A percentile compares a stretch with the other conserved stretches of the same genome.
Conservation (phyloP, 2,329 filamentous ascomycete genomes). For the Coniochaeta sp. region DNA sequence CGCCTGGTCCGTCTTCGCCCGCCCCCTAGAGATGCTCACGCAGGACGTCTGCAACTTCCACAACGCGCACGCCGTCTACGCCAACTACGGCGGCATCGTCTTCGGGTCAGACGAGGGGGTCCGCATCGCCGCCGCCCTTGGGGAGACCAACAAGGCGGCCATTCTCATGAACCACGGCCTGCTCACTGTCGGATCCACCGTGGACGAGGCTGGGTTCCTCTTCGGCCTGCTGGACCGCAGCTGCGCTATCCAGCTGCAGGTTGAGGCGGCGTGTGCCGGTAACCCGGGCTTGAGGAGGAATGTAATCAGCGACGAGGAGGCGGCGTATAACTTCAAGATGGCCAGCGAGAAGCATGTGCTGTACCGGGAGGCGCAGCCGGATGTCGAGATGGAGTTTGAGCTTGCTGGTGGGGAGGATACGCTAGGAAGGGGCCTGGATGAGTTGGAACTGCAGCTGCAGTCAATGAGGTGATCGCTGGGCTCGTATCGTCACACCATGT, state of each 20-base stretch:
- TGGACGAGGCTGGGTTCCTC: conserved; percentile 67
- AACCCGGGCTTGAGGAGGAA: conserved; percentile 30
- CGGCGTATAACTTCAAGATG: conserved; percentile 32
- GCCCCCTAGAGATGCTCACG: conserved; percentile 61
- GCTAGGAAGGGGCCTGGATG: neutral
- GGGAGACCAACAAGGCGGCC: conserved; percentile 47
- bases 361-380: conserved; percentile 36
- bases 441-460: neutral
- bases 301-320: conserved; percentile 29
- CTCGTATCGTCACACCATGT: neutral
- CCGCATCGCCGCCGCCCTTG: conserved; percentile 55
- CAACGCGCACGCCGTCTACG: conserved; percentile 52
- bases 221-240: conserved; percentile 62
- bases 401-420: conserved; percentile 21
- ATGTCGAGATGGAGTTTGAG: conserved; percentile 38
- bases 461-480: neutral
- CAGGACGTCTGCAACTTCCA: conserved; percentile 61
- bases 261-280: conserved; percentile 52
- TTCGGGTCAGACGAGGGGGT: conserved; percentile 57
- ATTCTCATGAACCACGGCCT: conserved; percentile 68
- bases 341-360: conserved; percentile 36
- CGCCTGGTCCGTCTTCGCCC: conserved; percentile 59
- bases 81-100: conserved; percentile 46
- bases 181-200: conserved; percentile 61
- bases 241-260: conserved; percentile 59